These are phyloP conservation scores for Acer saccharum DNA, from an alignment of 345 rosid genomes.

Conservation along the genomic window DNA sequence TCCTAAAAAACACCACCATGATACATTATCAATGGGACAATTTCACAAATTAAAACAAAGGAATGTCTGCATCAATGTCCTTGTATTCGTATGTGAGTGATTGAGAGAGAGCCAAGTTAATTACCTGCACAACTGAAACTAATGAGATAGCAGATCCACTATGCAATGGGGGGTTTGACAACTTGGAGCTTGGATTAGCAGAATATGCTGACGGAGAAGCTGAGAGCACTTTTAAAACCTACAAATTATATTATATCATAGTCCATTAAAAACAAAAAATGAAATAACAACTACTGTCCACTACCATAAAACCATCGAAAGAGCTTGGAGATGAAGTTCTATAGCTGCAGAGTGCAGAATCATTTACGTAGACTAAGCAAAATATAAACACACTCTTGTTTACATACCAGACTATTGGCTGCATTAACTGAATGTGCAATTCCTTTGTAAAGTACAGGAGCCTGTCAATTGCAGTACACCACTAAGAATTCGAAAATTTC, in stretches of 20 bases:
- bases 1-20: neutral
- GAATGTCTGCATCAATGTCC: neutral
- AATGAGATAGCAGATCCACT: slow-evolving; percentile 62
- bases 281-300: neutral
- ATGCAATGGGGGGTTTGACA: slow-evolving; percentile 60
- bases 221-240: slow-evolving; percentile 69
- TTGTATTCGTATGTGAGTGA: neutral
- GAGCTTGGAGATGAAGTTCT: neutral
- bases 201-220: slow-evolving; percentile 77
- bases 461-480: slow-evolving; percentile 32
- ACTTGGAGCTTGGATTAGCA: slow-evolving; percentile 57
- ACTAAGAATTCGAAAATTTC: neutral
- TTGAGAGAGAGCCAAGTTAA: slow-evolving; percentile 1
- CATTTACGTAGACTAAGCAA: neutral
- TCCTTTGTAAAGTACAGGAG: slow-evolving; percentile 67
- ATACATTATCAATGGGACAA: neutral
- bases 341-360: neutral
- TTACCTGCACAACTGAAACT: slow-evolving; percentile 68
- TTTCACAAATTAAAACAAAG: neutral
- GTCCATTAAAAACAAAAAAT: neutral
- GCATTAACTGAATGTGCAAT: slow-evolving; percentile 71
- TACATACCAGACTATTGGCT: slow-evolving; percentile 51
- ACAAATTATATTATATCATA: slow-evolving; percentile 5
- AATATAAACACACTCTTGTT: slow-evolving; percentile 1
- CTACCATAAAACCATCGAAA: neutral